Conservation (phyloP, 1,284 basidiomycete species). For the Trichosporon asahii region DNA sequence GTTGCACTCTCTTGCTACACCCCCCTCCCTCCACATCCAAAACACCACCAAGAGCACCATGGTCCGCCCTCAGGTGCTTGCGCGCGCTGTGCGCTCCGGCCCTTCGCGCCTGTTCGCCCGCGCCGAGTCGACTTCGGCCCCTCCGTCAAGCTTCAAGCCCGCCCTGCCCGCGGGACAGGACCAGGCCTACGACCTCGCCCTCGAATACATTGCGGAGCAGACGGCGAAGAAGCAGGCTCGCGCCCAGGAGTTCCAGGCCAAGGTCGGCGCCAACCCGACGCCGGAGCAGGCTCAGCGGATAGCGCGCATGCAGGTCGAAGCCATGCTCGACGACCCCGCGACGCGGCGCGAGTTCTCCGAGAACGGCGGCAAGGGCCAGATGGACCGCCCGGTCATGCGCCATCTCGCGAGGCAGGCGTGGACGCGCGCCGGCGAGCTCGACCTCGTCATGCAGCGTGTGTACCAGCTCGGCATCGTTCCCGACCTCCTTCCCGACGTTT, state of each 20-base stretch:
- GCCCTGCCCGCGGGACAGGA: slow-evolving; percentile 41
- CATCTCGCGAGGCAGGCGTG: slow-evolving; percentile 79
- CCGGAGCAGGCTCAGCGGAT: slow-evolving; percentile 24
- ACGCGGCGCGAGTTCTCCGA: slow-evolving; percentile 39
- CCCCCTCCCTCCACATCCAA: background rate
- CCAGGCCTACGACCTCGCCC: slow-evolving; percentile 48
- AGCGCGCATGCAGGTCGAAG: slow-evolving; percentile 40
- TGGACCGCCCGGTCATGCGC: slow-evolving; percentile 64
- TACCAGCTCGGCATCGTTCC: slow-evolving; percentile 86
- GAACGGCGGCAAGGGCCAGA: slow-evolving; percentile 43
- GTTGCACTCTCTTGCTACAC: background rate
- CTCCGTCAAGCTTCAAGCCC: slow-evolving; percentile 35
- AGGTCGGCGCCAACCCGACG: slow-evolving; percentile 15
- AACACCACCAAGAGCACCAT: slow-evolving; percentile 18
- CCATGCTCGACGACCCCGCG: slow-evolving; percentile 45
- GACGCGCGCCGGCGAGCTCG: slow-evolving; percentile 76
- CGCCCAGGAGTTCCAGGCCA: slow-evolving; percentile 10
- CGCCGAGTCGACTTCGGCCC: slow-evolving; percentile 22
- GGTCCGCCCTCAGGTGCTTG: slow-evolving; percentile 20
- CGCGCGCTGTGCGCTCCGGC: slow-evolving; percentile 23
- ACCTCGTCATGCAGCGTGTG: slow-evolving; percentile 86
- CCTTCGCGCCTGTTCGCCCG: slow-evolving; percentile 23
- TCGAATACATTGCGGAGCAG: slow-evolving; percentile 35
- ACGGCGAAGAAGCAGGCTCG: slow-evolving; percentile 5
- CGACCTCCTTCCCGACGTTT: slow-evolving; percentile 71